Percentiles rank a stretch among this genome's conserved stretches.
These are phyloP conservation scores for Huntiella decipiens DNA, from an alignment of 2,329 filamentous ascomycete species.

Conservation along the genomic window DNA sequence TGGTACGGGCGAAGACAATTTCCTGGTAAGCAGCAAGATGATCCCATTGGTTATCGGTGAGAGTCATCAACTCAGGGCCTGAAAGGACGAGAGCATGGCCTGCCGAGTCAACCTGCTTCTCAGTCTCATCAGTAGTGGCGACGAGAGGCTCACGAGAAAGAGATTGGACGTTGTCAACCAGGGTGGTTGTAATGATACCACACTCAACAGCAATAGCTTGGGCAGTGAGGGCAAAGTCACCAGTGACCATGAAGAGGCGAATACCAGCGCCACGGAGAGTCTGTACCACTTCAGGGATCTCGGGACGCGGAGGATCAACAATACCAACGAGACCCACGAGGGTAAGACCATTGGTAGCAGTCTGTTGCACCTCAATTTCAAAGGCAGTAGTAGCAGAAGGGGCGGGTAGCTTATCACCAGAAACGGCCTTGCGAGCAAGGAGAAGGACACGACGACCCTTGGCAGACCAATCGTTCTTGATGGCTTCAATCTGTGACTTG, in stretches of 20 bases:
- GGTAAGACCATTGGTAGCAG: constrained; percentile 61
- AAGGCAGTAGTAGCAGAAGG: constrained; percentile 61
- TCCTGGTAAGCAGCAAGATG: constrained; percentile 45
- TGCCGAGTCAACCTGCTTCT: constrained; percentile 12
- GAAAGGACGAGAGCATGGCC: constrained; percentile 40
- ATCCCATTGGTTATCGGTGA: constrained; percentile 53
- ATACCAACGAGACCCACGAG: constrained; percentile 86
- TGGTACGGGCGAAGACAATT: constrained; percentile 84
- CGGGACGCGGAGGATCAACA: constrained; percentile 87
- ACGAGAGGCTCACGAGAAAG: constrained; percentile 45
- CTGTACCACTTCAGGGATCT: constrained; percentile 68
- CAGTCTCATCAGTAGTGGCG: constrained; percentile 25
- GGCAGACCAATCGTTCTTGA: constrained; percentile 80
- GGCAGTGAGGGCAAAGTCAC: constrained; percentile 65
- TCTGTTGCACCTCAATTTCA: constrained; percentile 75
- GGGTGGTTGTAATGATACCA: constrained; percentile 52
- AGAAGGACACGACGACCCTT: constrained; percentile 87
- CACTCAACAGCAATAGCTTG: constrained; percentile 68
- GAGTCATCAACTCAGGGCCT: constrained; percentile 43
- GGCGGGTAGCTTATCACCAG: constrained; percentile 49
- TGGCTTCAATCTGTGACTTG: constrained; percentile 48
- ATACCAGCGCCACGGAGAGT: constrained; percentile 89
- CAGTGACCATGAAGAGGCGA: constrained; percentile 91
- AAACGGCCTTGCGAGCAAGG: constrained; percentile 64
- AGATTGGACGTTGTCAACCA: constrained; percentile 31